phyloP scores from a whole-genome alignment of 2,329 filamentous ascomycete species.

The Davidsoniella australis region DNA sequence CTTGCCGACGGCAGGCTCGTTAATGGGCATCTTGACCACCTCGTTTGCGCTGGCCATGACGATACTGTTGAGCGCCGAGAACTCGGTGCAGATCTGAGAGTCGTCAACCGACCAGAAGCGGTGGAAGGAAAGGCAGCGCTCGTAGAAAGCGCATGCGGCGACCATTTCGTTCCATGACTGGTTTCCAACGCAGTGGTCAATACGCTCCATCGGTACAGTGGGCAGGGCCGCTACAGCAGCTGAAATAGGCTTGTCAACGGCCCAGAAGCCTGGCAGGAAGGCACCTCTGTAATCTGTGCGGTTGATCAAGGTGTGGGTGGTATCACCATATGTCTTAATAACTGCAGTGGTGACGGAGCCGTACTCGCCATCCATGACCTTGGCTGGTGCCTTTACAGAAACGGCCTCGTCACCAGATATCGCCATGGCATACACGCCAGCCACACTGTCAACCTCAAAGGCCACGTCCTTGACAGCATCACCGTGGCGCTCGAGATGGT shows the following conservation, averaged over 20 bases:
- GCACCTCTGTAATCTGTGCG: slow-evolving; percentile 50
- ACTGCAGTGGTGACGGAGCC: slow-evolving; percentile 59
- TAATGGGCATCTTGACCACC: slow-evolving; percentile 94
- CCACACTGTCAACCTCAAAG: slow-evolving; percentile 83
- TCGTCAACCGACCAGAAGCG: slow-evolving; percentile 97
- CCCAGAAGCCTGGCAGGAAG: slow-evolving; percentile 72
- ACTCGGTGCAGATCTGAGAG: slow-evolving; percentile 81
- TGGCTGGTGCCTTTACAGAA: slow-evolving; percentile 43
- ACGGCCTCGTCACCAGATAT: slow-evolving; percentile 41
- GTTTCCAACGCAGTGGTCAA: slow-evolving; percentile 96
- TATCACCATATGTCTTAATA: slow-evolving; percentile 86
- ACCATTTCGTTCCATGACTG: slow-evolving; percentile 87
- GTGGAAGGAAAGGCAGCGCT: slow-evolving; percentile 79
- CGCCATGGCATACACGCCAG: slow-evolving; percentile 60
- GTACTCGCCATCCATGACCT: slow-evolving; percentile 36
- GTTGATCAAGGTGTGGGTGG: slow-evolving; percentile 79
- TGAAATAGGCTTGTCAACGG: slow-evolving; percentile 26
- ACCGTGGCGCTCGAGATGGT: slow-evolving; percentile 71
- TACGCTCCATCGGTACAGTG: slow-evolving; percentile 47
- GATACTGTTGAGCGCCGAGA: slow-evolving; percentile 71
- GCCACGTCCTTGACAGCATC: slow-evolving; percentile 92
- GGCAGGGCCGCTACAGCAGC: slow-evolving; percentile 32
- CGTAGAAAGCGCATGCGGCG: slow-evolving; percentile 55
- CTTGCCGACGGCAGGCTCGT: slow-evolving; percentile 80
- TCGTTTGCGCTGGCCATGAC: slow-evolving; percentile 82